A percentile compares a stretch with the other conserved stretches of the same genome.
These are phyloP conservation scores for Martiniozyma abietophila DNA, from an alignment of 805 yeast genomes.

Conservation along the genomic window DNA sequence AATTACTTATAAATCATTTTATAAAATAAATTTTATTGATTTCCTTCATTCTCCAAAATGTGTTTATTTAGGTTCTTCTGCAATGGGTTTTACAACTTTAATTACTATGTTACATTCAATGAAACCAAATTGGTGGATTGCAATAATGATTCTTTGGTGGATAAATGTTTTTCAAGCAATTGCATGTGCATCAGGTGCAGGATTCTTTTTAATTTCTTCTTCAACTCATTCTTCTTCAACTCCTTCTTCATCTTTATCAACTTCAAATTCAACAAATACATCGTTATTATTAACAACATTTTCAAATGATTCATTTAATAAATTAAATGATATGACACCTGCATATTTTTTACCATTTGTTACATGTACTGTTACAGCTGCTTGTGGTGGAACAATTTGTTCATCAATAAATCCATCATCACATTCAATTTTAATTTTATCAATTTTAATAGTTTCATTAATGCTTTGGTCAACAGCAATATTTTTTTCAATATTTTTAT, in stretches of 20 bases:
- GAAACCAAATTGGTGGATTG: constrained; percentile 33
- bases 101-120: constrained; percentile 45
- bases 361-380: constrained; percentile 64
- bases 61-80: constrained; percentile 66
- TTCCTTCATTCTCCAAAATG: constrained; percentile 36
- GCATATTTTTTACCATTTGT: constrained; percentile 68
- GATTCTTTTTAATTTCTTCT: constrained; percentile 36
- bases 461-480: constrained; percentile 67
- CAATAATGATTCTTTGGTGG: constrained; percentile 68
- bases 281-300: too few species aligned
- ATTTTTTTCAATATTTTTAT: constrained; percentile 17
- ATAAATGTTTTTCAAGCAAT: constrained; percentile 46
- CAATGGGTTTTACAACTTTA: constrained; percentile 72
- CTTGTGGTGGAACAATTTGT: constrained; percentile 55
- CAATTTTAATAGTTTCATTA: constrained; percentile 45
- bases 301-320: constrained; percentile 12
- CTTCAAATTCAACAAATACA: too few species aligned
- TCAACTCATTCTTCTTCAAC: constrained; percentile 5
- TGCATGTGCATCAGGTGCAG: constrained; percentile 50
- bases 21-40: constrained; percentile 11
- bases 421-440: constrained; percentile 29
- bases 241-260: too few species aligned
- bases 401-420: constrained; percentile 22
- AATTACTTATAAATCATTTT: constrained; percentile 9
- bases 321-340: constrained; percentile 39